Evolutionary conservation across 306 rosid species (phyloP).

Genomic region (Prosopis cineraria): DNA sequence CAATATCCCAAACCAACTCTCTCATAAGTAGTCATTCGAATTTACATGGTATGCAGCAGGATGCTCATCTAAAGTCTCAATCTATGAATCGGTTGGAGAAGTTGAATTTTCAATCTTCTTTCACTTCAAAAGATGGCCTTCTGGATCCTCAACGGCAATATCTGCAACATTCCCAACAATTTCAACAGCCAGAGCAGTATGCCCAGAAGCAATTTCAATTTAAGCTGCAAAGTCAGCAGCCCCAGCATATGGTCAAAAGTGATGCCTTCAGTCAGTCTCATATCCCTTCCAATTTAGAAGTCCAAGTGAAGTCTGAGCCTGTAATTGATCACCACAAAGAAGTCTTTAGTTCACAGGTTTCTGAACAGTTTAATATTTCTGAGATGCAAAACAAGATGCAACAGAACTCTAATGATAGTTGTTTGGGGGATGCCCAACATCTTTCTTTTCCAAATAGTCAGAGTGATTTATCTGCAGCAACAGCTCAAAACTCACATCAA

Average conservation of each 20-base stretch:
- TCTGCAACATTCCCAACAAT: constrained; percentile 71
- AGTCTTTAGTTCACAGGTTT: constrained; percentile 50
- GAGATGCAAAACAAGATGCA: constrained; percentile 80
- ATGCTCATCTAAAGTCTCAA: constrained; percentile 64
- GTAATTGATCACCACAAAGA: constrained; percentile 68
- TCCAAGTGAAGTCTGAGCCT: constrained; percentile 71
- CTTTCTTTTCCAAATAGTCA: constrained; percentile 57
- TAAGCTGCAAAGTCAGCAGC: constrained; percentile 69
- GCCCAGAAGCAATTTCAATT: constrained; percentile 58
- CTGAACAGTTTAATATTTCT: constrained; percentile 71
- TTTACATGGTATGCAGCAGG: constrained; percentile 66
- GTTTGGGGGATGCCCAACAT: constrained; percentile 59
- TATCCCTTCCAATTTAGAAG: constrained; percentile 54
- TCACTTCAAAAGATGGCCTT: constrained; percentile 64
- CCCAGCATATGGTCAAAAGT: constrained; percentile 59
- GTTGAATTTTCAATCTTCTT: constrained; percentile 69
- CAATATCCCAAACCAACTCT: constrained; percentile 64
- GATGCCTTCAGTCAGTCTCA: constrained; percentile 71
- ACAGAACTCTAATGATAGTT: constrained; percentile 61
- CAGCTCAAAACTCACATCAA: constrained; percentile 69
- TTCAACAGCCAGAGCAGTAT: constrained; percentile 69
- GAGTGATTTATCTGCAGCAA: constrained; percentile 57
- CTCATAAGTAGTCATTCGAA: constrained; percentile 64
- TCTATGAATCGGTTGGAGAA: constrained; percentile 67
- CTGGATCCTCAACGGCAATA: constrained; percentile 71